Evolutionary conservation across 805 yeast genomes (phyloP), one percentile per base, ranked within the genome.

Genomic region (Kodamaea jinghongensis): DNA sequence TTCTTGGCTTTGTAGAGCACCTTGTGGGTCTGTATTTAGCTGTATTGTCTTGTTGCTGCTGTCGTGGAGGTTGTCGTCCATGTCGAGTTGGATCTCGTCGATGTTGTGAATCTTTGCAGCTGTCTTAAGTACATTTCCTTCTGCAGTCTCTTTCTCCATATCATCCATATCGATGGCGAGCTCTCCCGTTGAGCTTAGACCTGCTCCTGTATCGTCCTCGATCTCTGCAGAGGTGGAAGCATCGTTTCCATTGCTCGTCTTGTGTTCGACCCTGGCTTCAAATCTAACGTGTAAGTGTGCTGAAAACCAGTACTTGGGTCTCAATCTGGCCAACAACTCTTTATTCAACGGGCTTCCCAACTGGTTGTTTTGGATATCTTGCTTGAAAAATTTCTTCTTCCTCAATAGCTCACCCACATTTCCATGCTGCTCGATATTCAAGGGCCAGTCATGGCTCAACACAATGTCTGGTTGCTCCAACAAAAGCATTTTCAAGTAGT

Each of bases 381-480:
- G 51, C 43, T 63, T 67, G 58, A 93, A 86, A 52, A 72, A 84
- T 0, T 84, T 86, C 56, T 93, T 93, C 9, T 51, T 47, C 17
- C 55, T 52, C 16, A 91, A 51, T 8, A 93, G 63, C 16, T 50
- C 42, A 0, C 58, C 46, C n/a, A 68, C 12, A 50, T 85, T 59
- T 0, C 97, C 98, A 57, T 75, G 63, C 4, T 76, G 61, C 31
- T 74, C 83, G 7, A 90, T 80, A 3, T 85, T 86, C 29, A 71
- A 80, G 0, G 99, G 99, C 99, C 99, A 93, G 65, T 93, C 99
- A 60, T 93, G 99, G 23, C 86, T 76, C 38, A 91, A 44, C 56
- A 83, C 70, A 1, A 89, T 56, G 49, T 86, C 85, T 4, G 78
- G 34, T 4, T 45, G 45, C 9, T 49, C 43, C 43, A 75, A 50